Conservation (phyloP, 768 basidiomycete species). For the Kwoniella heveanensis region DNA sequence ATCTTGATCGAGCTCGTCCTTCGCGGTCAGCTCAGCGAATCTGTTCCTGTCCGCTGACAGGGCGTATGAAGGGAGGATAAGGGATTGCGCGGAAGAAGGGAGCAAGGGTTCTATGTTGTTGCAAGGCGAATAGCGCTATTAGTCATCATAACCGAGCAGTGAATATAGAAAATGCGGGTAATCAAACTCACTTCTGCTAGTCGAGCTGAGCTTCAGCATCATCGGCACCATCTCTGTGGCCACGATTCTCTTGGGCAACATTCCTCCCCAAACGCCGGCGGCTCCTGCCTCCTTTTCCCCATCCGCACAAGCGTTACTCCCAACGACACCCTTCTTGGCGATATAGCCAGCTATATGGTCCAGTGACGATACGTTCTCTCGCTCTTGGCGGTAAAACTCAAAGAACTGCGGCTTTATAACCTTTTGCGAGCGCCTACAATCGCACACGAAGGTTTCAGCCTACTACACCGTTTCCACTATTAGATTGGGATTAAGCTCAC, state of each 20-base stretch:
- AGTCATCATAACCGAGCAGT: slow-evolving; percentile 7
- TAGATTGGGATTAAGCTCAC: slow-evolving; percentile 42
- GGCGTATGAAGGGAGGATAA: slow-evolving; percentile 33
- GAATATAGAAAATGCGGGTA: neutral
- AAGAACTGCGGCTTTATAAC: slow-evolving; percentile 83
- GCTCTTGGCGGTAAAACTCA: slow-evolving; percentile 33
- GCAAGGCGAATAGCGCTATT: no score
- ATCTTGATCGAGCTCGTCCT: slow-evolving; percentile 20
- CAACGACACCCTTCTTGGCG: slow-evolving; percentile 32
- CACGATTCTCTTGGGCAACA: slow-evolving; percentile 33
- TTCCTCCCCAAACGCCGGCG: slow-evolving; percentile 40
- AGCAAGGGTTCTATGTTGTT: slow-evolving; percentile 27
- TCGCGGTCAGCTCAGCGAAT: slow-evolving; percentile 23
- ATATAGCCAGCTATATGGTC: slow-evolving; percentile 39
- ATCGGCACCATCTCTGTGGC: slow-evolving; percentile 49
- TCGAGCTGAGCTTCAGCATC: slow-evolving; percentile 41
- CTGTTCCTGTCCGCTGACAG: neutral
- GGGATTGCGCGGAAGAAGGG: slow-evolving; percentile 29
- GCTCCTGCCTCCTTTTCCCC: slow-evolving; percentile 5
- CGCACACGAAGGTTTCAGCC: neutral
- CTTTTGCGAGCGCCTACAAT: slow-evolving; percentile 63
- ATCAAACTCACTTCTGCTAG: slow-evolving; percentile 25
- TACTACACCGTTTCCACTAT: neutral
- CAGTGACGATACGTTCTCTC: slow-evolving; percentile 35
- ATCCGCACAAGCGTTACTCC: slow-evolving; percentile 14